Evolutionary conservation across 2,329 filamentous ascomycete species (phyloP).

Genomic region (Fusarium multiceps): DNA sequence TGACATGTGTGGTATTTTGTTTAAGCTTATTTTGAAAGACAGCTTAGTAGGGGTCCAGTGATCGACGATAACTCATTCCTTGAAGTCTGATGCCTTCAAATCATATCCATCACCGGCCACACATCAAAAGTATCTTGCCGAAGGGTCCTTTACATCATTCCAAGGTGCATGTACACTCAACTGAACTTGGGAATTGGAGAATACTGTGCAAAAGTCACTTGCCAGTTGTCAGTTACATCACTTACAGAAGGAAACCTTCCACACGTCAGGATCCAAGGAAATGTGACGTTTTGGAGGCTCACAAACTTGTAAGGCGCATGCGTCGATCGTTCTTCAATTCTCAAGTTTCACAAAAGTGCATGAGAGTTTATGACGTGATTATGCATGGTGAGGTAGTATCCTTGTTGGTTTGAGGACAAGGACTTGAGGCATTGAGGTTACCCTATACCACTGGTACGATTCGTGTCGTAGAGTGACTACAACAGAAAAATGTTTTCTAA

Average conservation of each 20-base stretch:
- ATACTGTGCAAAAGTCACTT: slow-evolving; percentile 38
- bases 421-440: not conserved
- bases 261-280: slow-evolving; percentile 6
- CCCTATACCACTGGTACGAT: slow-evolving; percentile 2
- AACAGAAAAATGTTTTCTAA: no score
- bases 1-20: not conserved
- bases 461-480: no score
- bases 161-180: slow-evolving; percentile 12
- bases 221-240: slow-evolving; percentile 24
- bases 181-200: not conserved
- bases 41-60: not conserved
- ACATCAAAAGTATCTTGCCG: not conserved
- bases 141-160: slow-evolving; percentile 14
- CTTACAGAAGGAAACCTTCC: not conserved
- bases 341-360: slow-evolving; percentile 26
- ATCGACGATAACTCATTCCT: slow-evolving; percentile 7
- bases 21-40: not conserved
- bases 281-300: slow-evolving; percentile 6
- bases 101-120: not conserved
- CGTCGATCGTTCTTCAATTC: slow-evolving; percentile 25
- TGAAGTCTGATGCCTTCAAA: not conserved
- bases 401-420: not conserved
- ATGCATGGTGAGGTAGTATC: slow-evolving; percentile 26
- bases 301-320: slow-evolving; percentile 8
- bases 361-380: slow-evolving; percentile 33